Evolutionary conservation across 2,329 filamentous ascomycete species (phyloP), one percentile per base, ranked within the genome.

Genomic region (Cladorrhinum sp.): DNA sequence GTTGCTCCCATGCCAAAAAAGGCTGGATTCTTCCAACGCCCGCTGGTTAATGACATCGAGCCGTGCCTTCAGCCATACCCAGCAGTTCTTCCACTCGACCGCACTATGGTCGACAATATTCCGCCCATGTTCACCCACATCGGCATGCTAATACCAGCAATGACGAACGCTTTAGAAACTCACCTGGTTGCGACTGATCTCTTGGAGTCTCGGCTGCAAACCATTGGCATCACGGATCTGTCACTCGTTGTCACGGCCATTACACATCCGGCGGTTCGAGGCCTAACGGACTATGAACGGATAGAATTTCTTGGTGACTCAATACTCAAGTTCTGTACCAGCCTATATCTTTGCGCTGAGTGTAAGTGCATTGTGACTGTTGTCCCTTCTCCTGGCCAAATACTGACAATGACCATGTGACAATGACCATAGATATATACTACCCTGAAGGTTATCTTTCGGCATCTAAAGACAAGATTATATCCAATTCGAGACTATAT

Each of bases 231-330:
- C 36, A 72, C 73, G 0, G 73, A 89, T 64, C 65, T 84, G 2
- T 73, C 76, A 0, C 75, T 89, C 33, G 70, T 96, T 0, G 71
- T 86, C 1, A 86, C 85, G 9, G 92, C 93, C 1, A 87, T 96
- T 55, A 90, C 83, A 55, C 79, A 90, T 0, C 84, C 87, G 0
- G 79, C 79, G 1, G 86, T 90, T 0, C 70, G 73, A 2, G 85
- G 87, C 53, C 72, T 76, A 1, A 81, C 80, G 0, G 83, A 96
- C 65, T 97, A 97, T 70, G 89, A 98, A 68, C 81, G 89, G 2
- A 77, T 96, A 0, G 95, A 98, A 71, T 96, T 96, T 66, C 76
- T 97, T 0, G 95, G 95, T 0, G 94, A 98, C 69, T 86, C 86
- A 0, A 79, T 96, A 1, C 79, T 98, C 39, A 98, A 98, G 69